A percentile compares a stretch with the other conserved stretches of the same genome.
phyloP scores from a whole-genome alignment of 148 eudicot species.

The Dianthus caryophyllus region DNA sequence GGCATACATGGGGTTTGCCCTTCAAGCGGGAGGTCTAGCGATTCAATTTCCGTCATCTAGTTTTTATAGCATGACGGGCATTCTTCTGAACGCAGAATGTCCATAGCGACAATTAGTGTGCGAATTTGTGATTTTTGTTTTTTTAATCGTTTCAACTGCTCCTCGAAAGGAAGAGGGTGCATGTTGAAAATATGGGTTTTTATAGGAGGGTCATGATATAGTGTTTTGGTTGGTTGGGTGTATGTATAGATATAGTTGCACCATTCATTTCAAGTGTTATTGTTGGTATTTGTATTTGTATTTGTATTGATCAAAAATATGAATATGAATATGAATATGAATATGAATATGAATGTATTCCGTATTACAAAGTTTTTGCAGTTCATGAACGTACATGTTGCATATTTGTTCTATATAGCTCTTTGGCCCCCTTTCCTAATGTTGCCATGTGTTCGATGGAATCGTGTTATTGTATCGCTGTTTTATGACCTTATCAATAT shows the following conservation, averaged over 20 bases:
- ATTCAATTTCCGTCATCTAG: slow-evolving; percentile 28
- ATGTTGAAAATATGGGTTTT: slow-evolving; percentile 20
- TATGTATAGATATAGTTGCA: slow-evolving; percentile 28
- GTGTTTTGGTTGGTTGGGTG: slow-evolving; percentile 26
- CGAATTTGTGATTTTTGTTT: slow-evolving; percentile 21
- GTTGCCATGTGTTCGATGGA: neutral
- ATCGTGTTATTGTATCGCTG: no score
- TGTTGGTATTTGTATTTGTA: slow-evolving; percentile 28
- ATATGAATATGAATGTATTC: slow-evolving; percentile 18
- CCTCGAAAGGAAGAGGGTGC: slow-evolving; percentile 23
- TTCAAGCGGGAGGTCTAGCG: slow-evolving; percentile 25
- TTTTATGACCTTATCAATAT: no score
- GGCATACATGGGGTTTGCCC: slow-evolving; percentile 28
- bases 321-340: slow-evolving; percentile 22
- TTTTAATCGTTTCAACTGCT: slow-evolving; percentile 11
- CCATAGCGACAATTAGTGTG: slow-evolving; percentile 27
- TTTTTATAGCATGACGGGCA: slow-evolving; percentile 23
- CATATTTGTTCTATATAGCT: slow-evolving; percentile 1
- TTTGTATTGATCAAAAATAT: no score
- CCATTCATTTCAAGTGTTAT: slow-evolving; percentile 22
- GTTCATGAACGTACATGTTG: slow-evolving; percentile 8
- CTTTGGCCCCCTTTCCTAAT: neutral
- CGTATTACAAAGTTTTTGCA: slow-evolving; percentile 28
- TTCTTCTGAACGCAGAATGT: slow-evolving; percentile 26
- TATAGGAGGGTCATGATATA: slow-evolving; percentile 17